Evolutionary conservation across 768 basidiomycete genomes (phyloP).

Genomic region (Kwoniella bestiolae): DNA sequence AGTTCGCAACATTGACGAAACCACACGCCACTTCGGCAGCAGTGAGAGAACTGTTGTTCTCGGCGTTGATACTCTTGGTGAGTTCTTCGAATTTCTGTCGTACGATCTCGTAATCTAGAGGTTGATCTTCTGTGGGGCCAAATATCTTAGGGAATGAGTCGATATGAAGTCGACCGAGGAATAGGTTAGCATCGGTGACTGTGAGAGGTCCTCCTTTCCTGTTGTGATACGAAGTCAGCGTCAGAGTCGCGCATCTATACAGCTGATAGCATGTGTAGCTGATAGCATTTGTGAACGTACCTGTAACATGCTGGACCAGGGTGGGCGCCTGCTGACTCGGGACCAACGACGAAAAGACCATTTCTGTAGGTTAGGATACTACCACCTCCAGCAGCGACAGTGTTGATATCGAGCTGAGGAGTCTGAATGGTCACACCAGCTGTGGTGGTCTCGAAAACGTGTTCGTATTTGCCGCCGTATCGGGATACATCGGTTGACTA

Average conservation of each 20-base stretch:
- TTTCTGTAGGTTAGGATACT: constrained; percentile 86
- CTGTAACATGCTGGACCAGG: constrained; percentile 25
- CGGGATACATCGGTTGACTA: constrained; percentile 73
- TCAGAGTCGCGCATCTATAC: constrained; percentile 64
- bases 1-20: constrained; percentile 93
- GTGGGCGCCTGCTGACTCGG: constrained; percentile 60
- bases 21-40: constrained; percentile 79
- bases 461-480: constrained; percentile 85
- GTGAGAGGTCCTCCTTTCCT: constrained; percentile 78
- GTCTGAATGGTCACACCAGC: constrained; percentile 48
- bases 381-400: constrained; percentile 76
- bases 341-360: constrained; percentile 88
- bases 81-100: constrained; percentile 65
- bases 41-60: constrained; percentile 17
- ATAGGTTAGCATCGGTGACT: constrained; percentile 49
- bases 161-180: constrained; percentile 38
- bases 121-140: constrained; percentile 82
- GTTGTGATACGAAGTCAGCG: constrained; percentile 89
- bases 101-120: constrained; percentile 79
- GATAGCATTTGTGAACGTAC: too few species aligned
- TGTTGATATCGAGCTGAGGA: constrained; percentile 50
- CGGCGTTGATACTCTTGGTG: constrained; percentile 61
- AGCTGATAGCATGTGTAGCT: too few species aligned
- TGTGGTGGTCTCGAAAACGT: constrained; percentile 62
- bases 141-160: constrained; percentile 75